Conservation (phyloP, 2,329 filamentous ascomycete species). For the Microdochium paspali region DNA sequence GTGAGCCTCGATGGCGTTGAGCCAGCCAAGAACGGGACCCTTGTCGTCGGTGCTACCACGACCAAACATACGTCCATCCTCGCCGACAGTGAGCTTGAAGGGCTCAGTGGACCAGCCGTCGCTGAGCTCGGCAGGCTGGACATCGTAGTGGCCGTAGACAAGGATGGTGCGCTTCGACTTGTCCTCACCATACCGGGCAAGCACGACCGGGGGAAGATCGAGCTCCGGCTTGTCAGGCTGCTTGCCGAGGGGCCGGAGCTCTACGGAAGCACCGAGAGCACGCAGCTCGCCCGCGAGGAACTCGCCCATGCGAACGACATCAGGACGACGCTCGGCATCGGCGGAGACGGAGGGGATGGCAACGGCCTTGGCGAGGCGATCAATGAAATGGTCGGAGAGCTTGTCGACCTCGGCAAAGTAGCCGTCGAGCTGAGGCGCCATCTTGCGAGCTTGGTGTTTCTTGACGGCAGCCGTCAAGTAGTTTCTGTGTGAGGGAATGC, state of each 20-base stretch:
- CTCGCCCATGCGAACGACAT: constrained; percentile 95
- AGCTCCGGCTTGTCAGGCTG: constrained; percentile 87
- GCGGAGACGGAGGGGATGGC: constrained; percentile 93
- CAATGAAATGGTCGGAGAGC: constrained; percentile 74
- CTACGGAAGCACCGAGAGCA: constrained; percentile 74
- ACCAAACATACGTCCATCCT: constrained; percentile 91
- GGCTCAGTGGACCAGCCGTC: constrained; percentile 96
- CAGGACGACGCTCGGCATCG: constrained; percentile 76
- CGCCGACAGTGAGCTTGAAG: constrained; percentile 78
- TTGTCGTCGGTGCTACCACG: constrained; percentile 96
- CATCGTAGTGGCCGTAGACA: constrained; percentile 97
- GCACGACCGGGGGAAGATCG: constrained; percentile 83
- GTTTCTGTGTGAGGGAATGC: constrained; percentile 15
- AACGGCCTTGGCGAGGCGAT: constrained; percentile 82
- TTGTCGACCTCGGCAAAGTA: constrained; percentile 90
- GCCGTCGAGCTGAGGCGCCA: constrained; percentile 83
- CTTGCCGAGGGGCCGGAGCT: constrained; percentile 79
- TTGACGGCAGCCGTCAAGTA: constrained; percentile 46
- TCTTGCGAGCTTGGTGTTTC: constrained; percentile 57
- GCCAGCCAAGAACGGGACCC: constrained; percentile 91
- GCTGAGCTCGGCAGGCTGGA: constrained; percentile 85
- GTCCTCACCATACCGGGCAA: constrained; percentile 87
- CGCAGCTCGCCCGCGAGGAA: constrained; percentile 80
- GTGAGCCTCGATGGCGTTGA: constrained; percentile 97
- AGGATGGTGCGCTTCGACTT: constrained; percentile 89